Percentiles rank a stretch among this genome's conserved stretches.
Conservation (phyloP, 805 yeast genomes). For the Lipomyces orientalis region DNA sequence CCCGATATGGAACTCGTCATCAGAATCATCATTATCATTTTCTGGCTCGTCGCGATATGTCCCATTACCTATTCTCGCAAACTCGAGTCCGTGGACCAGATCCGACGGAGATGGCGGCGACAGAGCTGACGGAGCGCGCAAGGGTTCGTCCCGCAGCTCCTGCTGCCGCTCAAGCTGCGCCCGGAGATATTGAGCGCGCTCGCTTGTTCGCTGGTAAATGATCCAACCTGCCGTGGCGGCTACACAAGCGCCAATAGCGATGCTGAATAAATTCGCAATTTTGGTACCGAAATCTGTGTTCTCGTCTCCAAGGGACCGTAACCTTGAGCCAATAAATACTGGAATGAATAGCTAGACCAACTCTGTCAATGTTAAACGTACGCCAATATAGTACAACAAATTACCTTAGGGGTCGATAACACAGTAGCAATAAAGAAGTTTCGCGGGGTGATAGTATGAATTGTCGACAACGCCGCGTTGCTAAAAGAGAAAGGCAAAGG, state of each 20-base stretch:
- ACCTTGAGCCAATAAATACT: constrained; percentile 36
- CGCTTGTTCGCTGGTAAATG: constrained; percentile 30
- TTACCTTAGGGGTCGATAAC: constrained; percentile 71
- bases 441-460: constrained; percentile 70
- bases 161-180: constrained; percentile 17
- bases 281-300: constrained; percentile 20
- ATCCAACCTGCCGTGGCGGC: constrained; percentile 35
- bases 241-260: constrained; percentile 20
- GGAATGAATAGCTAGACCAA: constrained; percentile 28
- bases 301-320: constrained; percentile 34
- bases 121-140: constrained; percentile 13
- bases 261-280: constrained; percentile 28
- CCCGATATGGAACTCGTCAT: constrained; percentile 8
- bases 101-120: not conserved
- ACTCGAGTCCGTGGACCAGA: not conserved
- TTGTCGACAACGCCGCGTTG: constrained; percentile 89
- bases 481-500: constrained; percentile 93
- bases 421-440: constrained; percentile 74
- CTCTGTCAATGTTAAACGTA: too few relatives aligned
- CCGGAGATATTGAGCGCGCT: constrained; percentile 26
- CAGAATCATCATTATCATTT: constrained; percentile 10
- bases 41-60: not conserved
- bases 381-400: not conserved
- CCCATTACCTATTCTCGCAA: not conserved
- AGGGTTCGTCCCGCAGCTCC: constrained; percentile 19